Evolutionary conservation across 2,329 filamentous ascomycete genomes (phyloP), one percentile per base, ranked within the genome.

Genomic region (Fusarium anthophilum): DNA sequence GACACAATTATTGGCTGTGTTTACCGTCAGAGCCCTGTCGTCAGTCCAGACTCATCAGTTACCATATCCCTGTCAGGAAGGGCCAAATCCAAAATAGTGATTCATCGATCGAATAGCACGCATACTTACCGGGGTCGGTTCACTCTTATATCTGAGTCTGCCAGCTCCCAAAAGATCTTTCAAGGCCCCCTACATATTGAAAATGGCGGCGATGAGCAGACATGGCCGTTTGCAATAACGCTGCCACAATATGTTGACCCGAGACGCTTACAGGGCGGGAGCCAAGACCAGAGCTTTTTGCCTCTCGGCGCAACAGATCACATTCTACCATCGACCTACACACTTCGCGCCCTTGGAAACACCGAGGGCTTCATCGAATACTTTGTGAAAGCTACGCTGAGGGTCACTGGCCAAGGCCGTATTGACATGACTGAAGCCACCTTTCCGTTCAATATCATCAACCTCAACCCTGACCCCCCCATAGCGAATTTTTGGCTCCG

Each of bases 211-310:
- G 55, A 68, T 14, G 65, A 69, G 17, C 61, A 62, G 4, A 39
- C 56, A 1, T 83, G 82, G 82, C 74, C 78, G 3, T 83, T 83
- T 45, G 66, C 77, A 0, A 65, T 83, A 5, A 64, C 68, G 2
- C 61, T 83, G 8, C 81, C 82, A 0, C 66, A 62, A 12, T 65
- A 57, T 65, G 77, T 67, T 7, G 66, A 51, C 45, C 63, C 28
- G 26, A 48, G 6, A 28, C 44, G 35, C n/a, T 17, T 48, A 45
- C 54, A 18, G 2, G 41, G 28, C 7, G n/a, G 43, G 15, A 6
- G 38, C 1, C 22, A 56, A 13, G 22, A 32, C 2, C 28, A 67
- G 14, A 73, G 68, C n/a, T 66, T 9, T 26, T 35, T 77, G 1
- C 43, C 75, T 4, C 15, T 66, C 3, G 12, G 24, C 8, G 41